These are phyloP conservation scores for Polyporus arcularius DNA, from an alignment of 768 basidiomycete genomes.

Conservation along the genomic window DNA sequence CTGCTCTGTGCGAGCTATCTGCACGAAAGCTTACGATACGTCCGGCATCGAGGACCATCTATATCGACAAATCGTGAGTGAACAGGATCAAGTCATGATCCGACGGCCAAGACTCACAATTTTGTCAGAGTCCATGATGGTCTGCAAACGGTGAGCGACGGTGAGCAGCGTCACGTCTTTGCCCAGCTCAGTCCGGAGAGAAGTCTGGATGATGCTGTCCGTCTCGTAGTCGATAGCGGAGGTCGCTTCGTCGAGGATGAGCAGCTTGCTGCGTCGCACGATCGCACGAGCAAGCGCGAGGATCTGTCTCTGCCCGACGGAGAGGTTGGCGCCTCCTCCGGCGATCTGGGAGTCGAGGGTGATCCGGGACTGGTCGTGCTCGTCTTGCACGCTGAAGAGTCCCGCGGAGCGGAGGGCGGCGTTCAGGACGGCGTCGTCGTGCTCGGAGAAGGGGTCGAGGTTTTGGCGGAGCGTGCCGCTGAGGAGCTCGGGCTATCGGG, in stretches of 20 bases:
- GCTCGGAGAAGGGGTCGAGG: constrained; percentile 51
- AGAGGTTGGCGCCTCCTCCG: constrained; percentile 32
- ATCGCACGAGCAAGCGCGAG: constrained; percentile 47
- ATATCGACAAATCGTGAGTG: no score
- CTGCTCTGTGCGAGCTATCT: no score
- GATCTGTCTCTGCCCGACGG: constrained; percentile 46
- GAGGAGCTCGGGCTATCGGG: constrained; percentile 40
- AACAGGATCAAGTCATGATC: no score
- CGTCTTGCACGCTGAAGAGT: constrained; percentile 31
- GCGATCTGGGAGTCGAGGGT: constrained; percentile 33
- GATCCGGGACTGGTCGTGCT: constrained; percentile 29
- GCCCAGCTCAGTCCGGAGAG: constrained; percentile 47
- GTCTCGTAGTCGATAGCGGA: constrained; percentile 48
- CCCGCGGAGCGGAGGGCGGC: constrained; percentile 43
- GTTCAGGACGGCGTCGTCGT: constrained; percentile 45
- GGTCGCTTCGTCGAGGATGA: constrained; percentile 46
- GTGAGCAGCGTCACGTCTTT: constrained; percentile 50
- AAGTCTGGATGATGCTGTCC: constrained; percentile 54
- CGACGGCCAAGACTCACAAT: constrained; percentile 35
- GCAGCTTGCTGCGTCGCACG: constrained; percentile 44
- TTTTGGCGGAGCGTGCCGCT: constrained; percentile 48
- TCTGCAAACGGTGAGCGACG: constrained; percentile 56
- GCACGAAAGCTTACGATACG: no score
- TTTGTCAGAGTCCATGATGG: constrained; percentile 60
- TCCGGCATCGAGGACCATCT: no score